Evolutionary conservation across 345 rosid species (phyloP).

Genomic region (Eucalyptus paniculata): DNA sequence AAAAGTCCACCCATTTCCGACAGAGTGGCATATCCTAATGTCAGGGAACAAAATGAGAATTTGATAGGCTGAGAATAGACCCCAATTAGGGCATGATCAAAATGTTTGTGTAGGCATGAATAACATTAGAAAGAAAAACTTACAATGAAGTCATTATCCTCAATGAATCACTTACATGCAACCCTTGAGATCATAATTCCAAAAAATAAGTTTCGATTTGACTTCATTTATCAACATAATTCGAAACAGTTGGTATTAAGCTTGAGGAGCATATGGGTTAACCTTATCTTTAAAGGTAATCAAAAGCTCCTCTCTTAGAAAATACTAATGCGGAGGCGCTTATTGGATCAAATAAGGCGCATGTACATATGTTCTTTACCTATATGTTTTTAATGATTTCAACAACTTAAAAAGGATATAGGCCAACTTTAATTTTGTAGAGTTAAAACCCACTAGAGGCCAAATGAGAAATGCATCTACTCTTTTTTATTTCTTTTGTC

Average conservation of each 20-base stretch:
- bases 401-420: background rate
- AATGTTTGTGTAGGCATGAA: background rate
- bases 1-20: background rate
- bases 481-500: background rate
- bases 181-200: background rate
- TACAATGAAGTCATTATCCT: background rate
- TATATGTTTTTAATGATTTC: background rate
- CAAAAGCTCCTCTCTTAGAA: background rate
- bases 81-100: background rate
- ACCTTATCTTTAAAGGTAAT: background rate
- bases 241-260: accelerated
- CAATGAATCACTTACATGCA: background rate
- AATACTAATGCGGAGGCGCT: background rate
- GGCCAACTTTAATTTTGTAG: background rate
- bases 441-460: background rate
- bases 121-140: background rate
- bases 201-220: background rate
- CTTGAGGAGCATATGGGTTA: background rate
- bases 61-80: background rate
- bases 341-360: background rate
- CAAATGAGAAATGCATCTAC: background rate
- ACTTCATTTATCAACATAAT: background rate
- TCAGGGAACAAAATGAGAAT: background rate
- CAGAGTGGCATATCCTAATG: background rate
- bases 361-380: background rate